These are phyloP conservation scores for Rhizopogon vinicolor DNA, from an alignment of 768 basidiomycete genomes.

Conservation along the genomic window DNA sequence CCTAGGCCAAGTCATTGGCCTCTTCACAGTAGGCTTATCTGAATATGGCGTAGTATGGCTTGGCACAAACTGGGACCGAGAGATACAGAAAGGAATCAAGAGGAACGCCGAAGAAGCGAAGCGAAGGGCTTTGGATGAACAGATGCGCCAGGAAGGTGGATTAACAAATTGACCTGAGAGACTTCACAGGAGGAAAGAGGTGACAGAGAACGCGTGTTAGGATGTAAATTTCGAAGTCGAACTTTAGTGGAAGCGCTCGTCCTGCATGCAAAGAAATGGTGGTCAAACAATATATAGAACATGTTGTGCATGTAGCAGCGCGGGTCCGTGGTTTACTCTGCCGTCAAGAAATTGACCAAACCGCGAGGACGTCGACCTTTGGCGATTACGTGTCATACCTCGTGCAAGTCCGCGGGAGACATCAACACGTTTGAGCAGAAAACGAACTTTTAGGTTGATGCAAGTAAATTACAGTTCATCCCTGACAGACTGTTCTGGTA, in stretches of 20 bases:
- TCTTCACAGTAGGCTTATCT: conserved; percentile 66
- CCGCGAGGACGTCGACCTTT: background rate
- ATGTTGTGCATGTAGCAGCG: background rate
- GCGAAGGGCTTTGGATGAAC: conserved; percentile 20
- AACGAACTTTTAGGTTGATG: background rate
- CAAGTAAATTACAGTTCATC: conserved; percentile 22
- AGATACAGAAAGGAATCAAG: conserved; percentile 35
- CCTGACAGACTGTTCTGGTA: conserved; percentile 31
- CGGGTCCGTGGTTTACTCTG: background rate
- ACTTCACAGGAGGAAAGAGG: background rate
- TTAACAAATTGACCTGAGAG: conserved; percentile 14
- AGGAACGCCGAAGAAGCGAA: conserved; percentile 32
- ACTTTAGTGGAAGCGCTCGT: background rate
- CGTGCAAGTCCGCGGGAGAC: background rate
- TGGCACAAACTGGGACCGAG: conserved; percentile 45
- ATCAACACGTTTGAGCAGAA: background rate
- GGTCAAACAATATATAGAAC: background rate
- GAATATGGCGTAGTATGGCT: conserved; percentile 62
- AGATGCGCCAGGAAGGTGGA: conserved; percentile 5
- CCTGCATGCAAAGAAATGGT: background rate
- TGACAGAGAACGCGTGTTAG: conserved; percentile 1
- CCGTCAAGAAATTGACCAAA: background rate
- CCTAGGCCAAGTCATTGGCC: conserved; percentile 65
- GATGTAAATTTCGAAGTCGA: background rate
- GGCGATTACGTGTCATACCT: background rate